These are phyloP conservation scores for Oenanthe sinensis DNA, from an alignment of 129 eudicot genomes.

Conservation along the genomic window DNA sequence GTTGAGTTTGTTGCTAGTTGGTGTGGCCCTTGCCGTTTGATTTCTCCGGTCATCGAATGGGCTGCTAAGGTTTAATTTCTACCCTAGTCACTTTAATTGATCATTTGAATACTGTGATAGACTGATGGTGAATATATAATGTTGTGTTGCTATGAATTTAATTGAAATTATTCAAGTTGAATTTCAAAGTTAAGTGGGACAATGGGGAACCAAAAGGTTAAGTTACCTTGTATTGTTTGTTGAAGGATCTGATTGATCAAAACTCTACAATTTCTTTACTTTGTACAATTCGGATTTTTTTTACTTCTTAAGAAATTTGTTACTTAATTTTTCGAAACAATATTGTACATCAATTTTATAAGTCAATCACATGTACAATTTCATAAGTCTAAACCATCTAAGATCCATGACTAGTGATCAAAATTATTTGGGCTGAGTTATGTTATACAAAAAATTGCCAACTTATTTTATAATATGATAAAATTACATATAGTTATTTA, in stretches of 20 bases:
- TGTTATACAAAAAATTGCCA: neutral
- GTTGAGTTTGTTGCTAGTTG: constrained; percentile 75
- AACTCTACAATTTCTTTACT: neutral
- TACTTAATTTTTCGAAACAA: neutral
- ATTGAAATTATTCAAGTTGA: neutral
- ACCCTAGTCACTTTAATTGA: neutral
- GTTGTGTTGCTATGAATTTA: neutral
- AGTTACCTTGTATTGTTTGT: neutral
- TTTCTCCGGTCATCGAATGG: constrained; percentile 59
- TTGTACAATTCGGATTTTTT: neutral
- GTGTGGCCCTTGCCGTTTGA: constrained; percentile 87
- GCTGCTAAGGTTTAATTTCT: constrained; percentile 44
- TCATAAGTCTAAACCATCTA: neutral
- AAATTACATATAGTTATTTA: neutral
- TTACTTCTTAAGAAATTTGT: too few species aligned
- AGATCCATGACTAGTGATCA: neutral
- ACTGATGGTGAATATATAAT: neutral
- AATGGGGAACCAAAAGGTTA: too few species aligned
- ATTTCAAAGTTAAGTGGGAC: neutral
- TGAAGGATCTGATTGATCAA: neutral
- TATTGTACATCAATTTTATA: neutral
- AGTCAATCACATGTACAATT: too few species aligned
- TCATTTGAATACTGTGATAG: neutral
- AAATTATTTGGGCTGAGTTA: neutral
- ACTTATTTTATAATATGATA: too few species aligned